Evolutionary conservation across 179 eudicot genomes (phyloP), one percentile per base, ranked within the genome.

Genomic region (Beta macrorhiza): DNA sequence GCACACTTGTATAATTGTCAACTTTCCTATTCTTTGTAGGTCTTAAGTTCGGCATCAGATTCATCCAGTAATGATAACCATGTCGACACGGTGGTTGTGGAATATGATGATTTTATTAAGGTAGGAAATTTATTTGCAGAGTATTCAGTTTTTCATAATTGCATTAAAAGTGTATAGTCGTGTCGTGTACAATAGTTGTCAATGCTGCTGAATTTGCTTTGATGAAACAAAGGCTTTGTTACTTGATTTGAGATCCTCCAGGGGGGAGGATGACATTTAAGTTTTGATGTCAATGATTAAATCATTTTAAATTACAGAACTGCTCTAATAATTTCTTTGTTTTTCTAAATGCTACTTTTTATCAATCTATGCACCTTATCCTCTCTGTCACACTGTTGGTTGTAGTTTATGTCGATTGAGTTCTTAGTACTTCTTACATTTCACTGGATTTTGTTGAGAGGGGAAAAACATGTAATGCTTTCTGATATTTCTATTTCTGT

Each of bases 71-170:
- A 81, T 29, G 83, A 86, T 80, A 86, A 85, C 82, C 84, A 89
- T 79, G 78, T 81, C 16, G 92, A 89, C 72, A 70, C 88, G n/a
- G 84, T 95, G 70, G 87, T 91, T 17, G 93, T 95, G 78, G 95
- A 92, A 85, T 89, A 89, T 72, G 93, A 92, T 57, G 98, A 95
- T 86, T 95, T 95, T 84, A 74, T 95, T 78, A 92, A 90, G 92
- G 99, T 95, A 87, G 47, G 84, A 74, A n/a, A 65, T 61, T 37
- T 64, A 29, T 61, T 5, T 16, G 12, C 53, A 5, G 42, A 37
- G 42, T 37, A 37, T 37, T 37, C 1, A 0, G 11, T 15, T 76
- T 59, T n/a, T 59, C 29, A 59, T 11, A 58, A 6, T 61, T 22
- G 67, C 13, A 61, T 10, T n/a, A 17, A 25, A 17, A 11, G 8